Evolutionary conservation across 2,329 filamentous ascomycete genomes (phyloP).

Genomic region (Botrytis fragariae): DNA sequence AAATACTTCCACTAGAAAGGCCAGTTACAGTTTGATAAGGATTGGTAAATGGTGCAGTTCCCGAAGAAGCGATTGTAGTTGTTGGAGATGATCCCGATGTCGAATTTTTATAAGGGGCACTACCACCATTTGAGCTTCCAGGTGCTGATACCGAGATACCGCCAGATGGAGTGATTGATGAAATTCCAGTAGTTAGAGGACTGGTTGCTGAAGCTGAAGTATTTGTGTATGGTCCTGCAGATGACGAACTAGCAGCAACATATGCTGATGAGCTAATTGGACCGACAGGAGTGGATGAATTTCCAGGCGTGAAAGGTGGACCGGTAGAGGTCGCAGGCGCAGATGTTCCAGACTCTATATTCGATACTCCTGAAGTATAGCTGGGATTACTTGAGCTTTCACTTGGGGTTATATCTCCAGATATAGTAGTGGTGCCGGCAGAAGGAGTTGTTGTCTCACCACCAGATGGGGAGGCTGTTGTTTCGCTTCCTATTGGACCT

Average conservation of each 20-base stretch:
- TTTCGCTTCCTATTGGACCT: background rate
- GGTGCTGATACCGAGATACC: background rate
- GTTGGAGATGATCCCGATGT: constrained; percentile 1
- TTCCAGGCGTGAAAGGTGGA: background rate
- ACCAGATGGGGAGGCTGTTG: background rate
- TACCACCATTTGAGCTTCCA: background rate
- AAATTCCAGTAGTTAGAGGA: constrained; percentile 1
- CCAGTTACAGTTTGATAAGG: background rate
- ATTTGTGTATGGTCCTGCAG: background rate
- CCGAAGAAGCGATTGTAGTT: background rate
- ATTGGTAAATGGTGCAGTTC: constrained; percentile 10
- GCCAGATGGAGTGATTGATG: constrained; percentile 11
- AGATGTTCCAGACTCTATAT: background rate
- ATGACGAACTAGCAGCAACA: constrained; percentile 9
- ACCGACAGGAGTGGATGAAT: background rate
- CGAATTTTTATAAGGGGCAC: constrained; percentile 9
- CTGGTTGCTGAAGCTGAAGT: constrained; percentile 9
- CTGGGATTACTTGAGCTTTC: constrained; percentile 6
- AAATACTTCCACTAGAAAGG: constrained; percentile 16
- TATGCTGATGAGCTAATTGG: background rate
- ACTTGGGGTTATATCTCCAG: background rate
- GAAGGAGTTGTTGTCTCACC: background rate
- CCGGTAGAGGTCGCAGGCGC: background rate
- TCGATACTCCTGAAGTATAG: background rate
- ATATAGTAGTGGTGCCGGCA: background rate